phyloP scores from a whole-genome alignment of 2,329 filamentous ascomycete genomes.

The Scorias spongiosa region DNA sequence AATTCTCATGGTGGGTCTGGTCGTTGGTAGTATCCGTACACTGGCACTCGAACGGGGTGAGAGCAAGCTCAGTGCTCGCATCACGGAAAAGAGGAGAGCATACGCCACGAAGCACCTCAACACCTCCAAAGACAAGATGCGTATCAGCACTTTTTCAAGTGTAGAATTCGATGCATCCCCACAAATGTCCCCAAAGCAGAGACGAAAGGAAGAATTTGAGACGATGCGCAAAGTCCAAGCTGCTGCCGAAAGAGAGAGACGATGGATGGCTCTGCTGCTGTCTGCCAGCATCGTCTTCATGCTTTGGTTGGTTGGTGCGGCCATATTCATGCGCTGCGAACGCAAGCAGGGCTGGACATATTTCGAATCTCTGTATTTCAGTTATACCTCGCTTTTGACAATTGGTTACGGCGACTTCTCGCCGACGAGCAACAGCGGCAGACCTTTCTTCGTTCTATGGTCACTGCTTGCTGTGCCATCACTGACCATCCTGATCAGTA shows the following conservation, averaged over 20 bases:
- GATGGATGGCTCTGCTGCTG: conserved; percentile 25
- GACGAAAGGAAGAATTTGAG: conserved; percentile 35
- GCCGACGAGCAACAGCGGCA: conserved; percentile 34
- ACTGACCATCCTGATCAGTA: conserved; percentile 38
- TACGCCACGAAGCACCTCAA: conserved; percentile 25
- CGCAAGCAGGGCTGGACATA: conserved; percentile 34
- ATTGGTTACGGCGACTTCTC: conserved; percentile 40
- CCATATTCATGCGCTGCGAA: conserved; percentile 35
- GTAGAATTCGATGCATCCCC: conserved; percentile 28
- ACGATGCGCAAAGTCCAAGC: conserved; percentile 33
- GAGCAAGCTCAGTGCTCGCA: conserved; percentile 34
- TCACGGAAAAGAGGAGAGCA: conserved; percentile 34
- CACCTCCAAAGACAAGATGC: conserved; percentile 25
- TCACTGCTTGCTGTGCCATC: conserved; percentile 39
- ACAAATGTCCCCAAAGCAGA: conserved; percentile 19
- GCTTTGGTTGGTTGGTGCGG: conserved; percentile 35
- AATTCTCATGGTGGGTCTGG: conserved; percentile 39
- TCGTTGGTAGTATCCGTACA: conserved; percentile 37
- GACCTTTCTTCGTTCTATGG: conserved; percentile 43
- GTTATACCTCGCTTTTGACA: conserved; percentile 37
- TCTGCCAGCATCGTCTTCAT: conserved; percentile 25
- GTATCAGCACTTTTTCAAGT: conserved; percentile 25
- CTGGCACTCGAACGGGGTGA: conserved; percentile 36
- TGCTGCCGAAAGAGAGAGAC: conserved; percentile 24
- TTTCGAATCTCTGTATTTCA: conserved; percentile 38